These are phyloP conservation scores for Sugiyamaella neomexicana DNA, from an alignment of 1,139 yeast species.

Conservation along the genomic window DNA sequence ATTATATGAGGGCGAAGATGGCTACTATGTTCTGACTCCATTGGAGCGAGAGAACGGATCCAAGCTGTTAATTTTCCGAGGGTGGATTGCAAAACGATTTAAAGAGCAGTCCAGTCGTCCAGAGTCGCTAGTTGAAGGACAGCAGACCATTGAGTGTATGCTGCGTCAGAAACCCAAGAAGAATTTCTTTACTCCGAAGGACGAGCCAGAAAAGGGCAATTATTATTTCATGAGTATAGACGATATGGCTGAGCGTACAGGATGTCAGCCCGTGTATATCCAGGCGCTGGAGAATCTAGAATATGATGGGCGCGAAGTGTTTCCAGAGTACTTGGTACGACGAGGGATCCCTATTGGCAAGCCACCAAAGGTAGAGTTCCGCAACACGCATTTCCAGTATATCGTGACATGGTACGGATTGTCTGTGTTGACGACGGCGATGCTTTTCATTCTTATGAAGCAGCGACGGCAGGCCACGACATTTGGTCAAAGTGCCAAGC, in stretches of 20 bases:
- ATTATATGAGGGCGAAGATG: conserved; percentile 69
- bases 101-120: conserved; percentile 64
- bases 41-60: conserved; percentile 75
- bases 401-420: conserved; percentile 94
- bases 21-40: conserved; percentile 82
- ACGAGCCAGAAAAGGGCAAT: conserved; percentile 62
- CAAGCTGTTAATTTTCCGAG: conserved; percentile 74
- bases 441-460: conserved; percentile 56
- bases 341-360: conserved; percentile 93
- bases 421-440: conserved; percentile 65
- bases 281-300: conserved; percentile 54
- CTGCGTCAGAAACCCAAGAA: conserved; percentile 70
- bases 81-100: conserved; percentile 82
- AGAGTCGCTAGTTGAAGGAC: conserved; percentile 72
- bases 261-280: conserved; percentile 70
- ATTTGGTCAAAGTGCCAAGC: conserved; percentile 22
- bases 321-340: conserved; percentile 44
- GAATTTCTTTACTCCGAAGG: conserved; percentile 75
- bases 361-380: conserved; percentile 71
- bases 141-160: conserved; percentile 69
- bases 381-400: conserved; percentile 90
- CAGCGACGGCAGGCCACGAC: conserved; percentile 29
- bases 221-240: conserved; percentile 69
- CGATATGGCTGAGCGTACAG: conserved; percentile 72
- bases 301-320: conserved; percentile 33